These are phyloP conservation scores for Flaveria linearis DNA, from an alignment of 129 eudicot species.

Conservation along the genomic window DNA sequence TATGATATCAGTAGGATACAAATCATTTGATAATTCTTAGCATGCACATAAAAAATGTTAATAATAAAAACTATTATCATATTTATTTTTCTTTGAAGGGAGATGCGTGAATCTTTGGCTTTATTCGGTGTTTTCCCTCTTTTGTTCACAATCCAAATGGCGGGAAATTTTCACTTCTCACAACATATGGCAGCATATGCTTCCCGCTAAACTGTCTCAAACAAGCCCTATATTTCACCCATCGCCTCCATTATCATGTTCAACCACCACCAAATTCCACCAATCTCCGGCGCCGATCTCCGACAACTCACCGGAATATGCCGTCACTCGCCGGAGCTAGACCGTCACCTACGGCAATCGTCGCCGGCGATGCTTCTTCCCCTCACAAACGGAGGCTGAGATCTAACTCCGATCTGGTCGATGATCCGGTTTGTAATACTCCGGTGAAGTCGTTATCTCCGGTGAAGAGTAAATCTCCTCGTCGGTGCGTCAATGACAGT, in stretches of 20 bases:
- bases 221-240: conserved; percentile 28
- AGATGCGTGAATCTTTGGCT: neutral
- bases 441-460: conserved; percentile 38
- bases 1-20: no score
- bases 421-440: conserved; percentile 23
- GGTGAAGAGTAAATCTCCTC: conserved; percentile 67
- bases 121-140: neutral
- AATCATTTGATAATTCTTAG: no score
- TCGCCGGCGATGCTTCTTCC: conserved; percentile 34
- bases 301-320: conserved; percentile 38
- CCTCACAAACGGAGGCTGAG: conserved; percentile 66
- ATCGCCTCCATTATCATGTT: conserved; percentile 21
- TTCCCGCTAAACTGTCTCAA: conserved; percentile 27
- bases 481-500: conserved; percentile 51
- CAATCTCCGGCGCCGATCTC: neutral
- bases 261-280: neutral
- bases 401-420: conserved; percentile 48
- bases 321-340: conserved; percentile 54
- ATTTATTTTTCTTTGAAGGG: neutral
- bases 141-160: conserved; percentile 11
- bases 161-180: conserved; percentile 27
- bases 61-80: no score
- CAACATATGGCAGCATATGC: conserved; percentile 1
- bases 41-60: no score
- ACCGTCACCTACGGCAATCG: conserved; percentile 33